Conservation (phyloP, 2,329 filamentous ascomycete genomes). For the Aureobasidium mangrovei region DNA sequence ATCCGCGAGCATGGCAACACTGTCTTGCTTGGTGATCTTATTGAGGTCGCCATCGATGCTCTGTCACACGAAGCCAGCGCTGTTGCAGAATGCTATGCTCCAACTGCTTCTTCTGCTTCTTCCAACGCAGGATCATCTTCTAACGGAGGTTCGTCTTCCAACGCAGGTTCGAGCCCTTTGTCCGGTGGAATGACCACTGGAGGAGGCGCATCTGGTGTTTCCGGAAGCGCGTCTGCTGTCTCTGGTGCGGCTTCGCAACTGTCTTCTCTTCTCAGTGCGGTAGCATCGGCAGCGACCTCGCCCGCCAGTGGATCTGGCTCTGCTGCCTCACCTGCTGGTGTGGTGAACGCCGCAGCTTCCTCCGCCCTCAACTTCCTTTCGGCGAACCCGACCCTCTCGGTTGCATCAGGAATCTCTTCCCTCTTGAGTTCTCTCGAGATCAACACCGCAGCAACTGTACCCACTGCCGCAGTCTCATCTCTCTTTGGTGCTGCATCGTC, state of each 20-base stretch:
- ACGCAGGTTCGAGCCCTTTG: background rate
- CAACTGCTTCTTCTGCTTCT: background rate
- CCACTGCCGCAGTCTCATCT: background rate
- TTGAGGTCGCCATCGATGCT: conserved; percentile 4
- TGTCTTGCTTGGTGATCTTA: conserved; percentile 1
- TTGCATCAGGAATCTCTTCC: background rate
- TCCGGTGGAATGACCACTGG: background rate
- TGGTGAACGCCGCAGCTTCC: background rate
- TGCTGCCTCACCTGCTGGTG: background rate
- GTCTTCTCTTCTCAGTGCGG: background rate
- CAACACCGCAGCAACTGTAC: background rate
- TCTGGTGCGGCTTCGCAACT: background rate
- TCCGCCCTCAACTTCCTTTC: background rate
- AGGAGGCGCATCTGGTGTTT: background rate
- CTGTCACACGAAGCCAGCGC: background rate
- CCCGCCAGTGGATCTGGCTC: background rate
- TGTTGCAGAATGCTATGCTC: conserved; percentile 4
- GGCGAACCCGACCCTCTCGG: background rate
- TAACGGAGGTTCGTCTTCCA: background rate
- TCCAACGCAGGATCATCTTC: background rate
- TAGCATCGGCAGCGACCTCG: background rate
- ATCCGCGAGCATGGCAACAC: conserved; percentile 9
- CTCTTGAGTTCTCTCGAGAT: background rate
- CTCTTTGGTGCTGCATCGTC: background rate
- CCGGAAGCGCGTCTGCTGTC: background rate